Evolutionary conservation across 805 yeast species (phyloP).

Genomic region (Candida coquimbonensis): DNA sequence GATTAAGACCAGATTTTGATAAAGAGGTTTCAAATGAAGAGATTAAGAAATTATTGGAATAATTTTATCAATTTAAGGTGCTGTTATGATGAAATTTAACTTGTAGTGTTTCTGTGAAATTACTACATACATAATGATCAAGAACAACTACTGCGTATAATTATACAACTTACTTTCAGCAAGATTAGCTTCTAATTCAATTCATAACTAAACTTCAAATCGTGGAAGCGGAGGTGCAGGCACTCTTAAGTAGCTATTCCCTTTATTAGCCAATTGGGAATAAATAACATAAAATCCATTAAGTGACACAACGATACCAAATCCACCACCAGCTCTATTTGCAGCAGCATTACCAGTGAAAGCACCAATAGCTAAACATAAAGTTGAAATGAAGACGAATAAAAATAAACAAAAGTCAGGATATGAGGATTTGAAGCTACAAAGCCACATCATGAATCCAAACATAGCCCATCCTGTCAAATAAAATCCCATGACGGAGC

Average conservation of each 20-base stretch:
- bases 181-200: too few species aligned
- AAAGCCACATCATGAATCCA: slow-evolving; percentile 37
- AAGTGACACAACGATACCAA: neutral
- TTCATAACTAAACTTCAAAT: neutral
- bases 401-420: neutral
- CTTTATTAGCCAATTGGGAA: neutral
- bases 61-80: neutral
- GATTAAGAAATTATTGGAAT: neutral
- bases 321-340: neutral
- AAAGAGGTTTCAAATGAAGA: neutral
- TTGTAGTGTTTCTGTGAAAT: too few species aligned
- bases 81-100: too few species aligned
- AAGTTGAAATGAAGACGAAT: neutral
- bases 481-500: slow-evolving; percentile 40
- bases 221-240: neutral
- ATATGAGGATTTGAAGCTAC: slow-evolving; percentile 31
- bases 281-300: neutral
- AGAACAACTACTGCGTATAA: too few species aligned
- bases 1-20: slow-evolving; percentile 3
- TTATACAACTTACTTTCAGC: too few species aligned
- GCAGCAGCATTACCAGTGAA: neutral
- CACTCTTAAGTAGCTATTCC: neutral
- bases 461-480: slow-evolving; percentile 47
- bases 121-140: too few species aligned
- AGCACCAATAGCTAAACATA: neutral